phyloP scores from a whole-genome alignment of 202 grass and related monocot species.

The Zoysia matrella region DNA sequence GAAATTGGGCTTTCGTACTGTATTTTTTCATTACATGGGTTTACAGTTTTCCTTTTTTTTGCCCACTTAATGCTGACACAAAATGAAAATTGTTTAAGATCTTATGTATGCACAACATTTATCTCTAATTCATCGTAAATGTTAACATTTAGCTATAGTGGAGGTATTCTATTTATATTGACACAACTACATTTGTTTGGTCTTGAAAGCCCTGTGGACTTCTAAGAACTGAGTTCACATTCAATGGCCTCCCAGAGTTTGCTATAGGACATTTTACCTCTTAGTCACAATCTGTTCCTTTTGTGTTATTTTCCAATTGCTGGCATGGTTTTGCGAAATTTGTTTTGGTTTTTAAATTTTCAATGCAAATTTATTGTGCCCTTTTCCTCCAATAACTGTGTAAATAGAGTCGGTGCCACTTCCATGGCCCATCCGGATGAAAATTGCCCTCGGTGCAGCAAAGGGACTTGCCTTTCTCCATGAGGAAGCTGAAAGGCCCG shows the following conservation, averaged over 20 bases:
- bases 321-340: not conserved
- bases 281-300: not conserved
- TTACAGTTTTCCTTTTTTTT: not conserved
- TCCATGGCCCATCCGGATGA: too few species aligned
- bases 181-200: not conserved
- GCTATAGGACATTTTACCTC: not conserved
- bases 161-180: not conserved
- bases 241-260: not conserved
- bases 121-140: not conserved
- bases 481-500: too few species aligned
- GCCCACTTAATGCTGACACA: not conserved
- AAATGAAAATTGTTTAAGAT: not conserved
- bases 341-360: not conserved
- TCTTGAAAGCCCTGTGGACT: not conserved
- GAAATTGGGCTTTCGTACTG: not conserved
- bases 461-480: too few species aligned
- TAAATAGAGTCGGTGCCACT: constrained; percentile 56
- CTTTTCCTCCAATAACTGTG: constrained; percentile 18
- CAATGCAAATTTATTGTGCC: constrained; percentile 7
- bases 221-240: not conserved
- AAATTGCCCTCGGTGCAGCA: too few species aligned
- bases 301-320: not conserved
- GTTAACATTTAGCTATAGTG: not conserved
- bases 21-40: not conserved
- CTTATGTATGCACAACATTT: not conserved